These are phyloP conservation scores for Mortierella claussenii DNA, from an alignment of 192 early-diverging fungal genomes.

Conservation along the genomic window DNA sequence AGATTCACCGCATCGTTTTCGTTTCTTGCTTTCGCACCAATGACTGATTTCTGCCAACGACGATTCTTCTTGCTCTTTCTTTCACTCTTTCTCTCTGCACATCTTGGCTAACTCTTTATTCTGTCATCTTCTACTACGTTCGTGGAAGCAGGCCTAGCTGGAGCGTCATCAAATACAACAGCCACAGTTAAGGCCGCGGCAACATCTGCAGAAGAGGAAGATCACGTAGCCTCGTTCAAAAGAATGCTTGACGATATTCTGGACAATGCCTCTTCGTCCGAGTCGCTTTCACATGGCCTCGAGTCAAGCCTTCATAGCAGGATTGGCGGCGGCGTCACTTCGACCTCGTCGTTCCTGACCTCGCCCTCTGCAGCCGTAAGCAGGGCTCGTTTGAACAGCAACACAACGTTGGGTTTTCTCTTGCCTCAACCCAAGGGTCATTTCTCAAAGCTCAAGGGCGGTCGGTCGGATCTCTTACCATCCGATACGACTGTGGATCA, in stretches of 20 bases:
- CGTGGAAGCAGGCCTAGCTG: too few relatives aligned
- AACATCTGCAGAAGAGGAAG: conserved; percentile 30
- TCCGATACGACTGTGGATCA: conserved; percentile 30
- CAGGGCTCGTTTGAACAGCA: conserved; percentile 43
- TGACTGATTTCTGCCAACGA: too few relatives aligned
- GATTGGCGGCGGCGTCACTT: conserved; percentile 21
- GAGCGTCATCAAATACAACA: not conserved
- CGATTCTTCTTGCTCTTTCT: not conserved
- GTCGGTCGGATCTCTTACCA: conserved; percentile 6
- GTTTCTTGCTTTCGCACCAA: too few relatives aligned
- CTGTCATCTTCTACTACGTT: not conserved
- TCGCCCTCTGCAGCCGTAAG: conserved; percentile 27
- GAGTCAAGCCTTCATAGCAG: conserved; percentile 38
- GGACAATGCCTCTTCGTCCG: conserved; percentile 43
- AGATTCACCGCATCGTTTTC: too few relatives aligned
- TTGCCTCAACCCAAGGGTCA: conserved; percentile 49
- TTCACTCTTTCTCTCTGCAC: not conserved
- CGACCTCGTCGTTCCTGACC: conserved; percentile 18
- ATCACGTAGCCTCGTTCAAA: conserved; percentile 52
- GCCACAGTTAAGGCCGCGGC: conserved; percentile 9
- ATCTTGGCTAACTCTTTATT: too few relatives aligned
- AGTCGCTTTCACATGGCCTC: conserved; percentile 41
- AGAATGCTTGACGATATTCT: conserved; percentile 54
- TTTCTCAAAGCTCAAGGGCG: conserved; percentile 44
- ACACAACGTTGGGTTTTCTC: conserved; percentile 39